Percentiles rank a stretch among this genome's conserved stretches.
Conservation (phyloP, 2,329 filamentous ascomycete species). For the Drechmeria coniospora region DNA sequence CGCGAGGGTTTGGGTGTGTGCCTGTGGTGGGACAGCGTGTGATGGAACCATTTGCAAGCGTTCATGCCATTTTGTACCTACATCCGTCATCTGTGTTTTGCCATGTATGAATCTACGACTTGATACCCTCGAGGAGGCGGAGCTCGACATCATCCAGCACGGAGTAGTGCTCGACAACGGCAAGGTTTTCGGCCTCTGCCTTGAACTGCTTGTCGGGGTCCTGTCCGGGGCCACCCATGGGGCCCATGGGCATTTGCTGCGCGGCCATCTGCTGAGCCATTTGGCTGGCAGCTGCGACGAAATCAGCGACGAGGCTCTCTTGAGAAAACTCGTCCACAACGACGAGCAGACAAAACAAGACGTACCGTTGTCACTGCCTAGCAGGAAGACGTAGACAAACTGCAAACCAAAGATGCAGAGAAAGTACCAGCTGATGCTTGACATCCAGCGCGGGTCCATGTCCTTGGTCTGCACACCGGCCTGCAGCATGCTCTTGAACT, state of each 20-base stretch:
- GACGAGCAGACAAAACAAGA: constrained; percentile 5
- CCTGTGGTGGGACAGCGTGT: constrained; percentile 42
- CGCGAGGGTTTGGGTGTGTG: constrained; percentile 46
- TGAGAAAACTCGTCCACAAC: neutral
- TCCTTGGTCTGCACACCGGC: constrained; percentile 91
- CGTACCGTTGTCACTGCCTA: constrained; percentile 90
- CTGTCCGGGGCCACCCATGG: constrained; percentile 77
- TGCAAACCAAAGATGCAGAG: constrained; percentile 92
- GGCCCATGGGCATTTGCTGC: constrained; percentile 30
- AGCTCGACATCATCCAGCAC: constrained; percentile 81
- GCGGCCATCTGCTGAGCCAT: constrained; percentile 79
- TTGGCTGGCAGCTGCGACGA: constrained; percentile 61
- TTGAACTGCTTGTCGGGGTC: constrained; percentile 93
- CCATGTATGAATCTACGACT: constrained; percentile 17
- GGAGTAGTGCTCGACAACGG: constrained; percentile 86
- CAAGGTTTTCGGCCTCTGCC: constrained; percentile 85
- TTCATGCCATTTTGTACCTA: constrained; percentile 8
- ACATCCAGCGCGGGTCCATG: constrained; percentile 96
- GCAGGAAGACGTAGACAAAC: constrained; percentile 90
- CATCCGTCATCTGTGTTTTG: constrained; percentile 2
- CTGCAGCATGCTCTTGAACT: constrained; percentile 99
- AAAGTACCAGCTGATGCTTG: constrained; percentile 97
- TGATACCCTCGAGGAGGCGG: constrained; percentile 50
- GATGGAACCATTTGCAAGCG: constrained; percentile 2
- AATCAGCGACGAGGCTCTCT: constrained; percentile 5